phyloP scores from a whole-genome alignment of 2,329 filamentous ascomycete species.

The Aspergillus pseudoviridinutans region DNA sequence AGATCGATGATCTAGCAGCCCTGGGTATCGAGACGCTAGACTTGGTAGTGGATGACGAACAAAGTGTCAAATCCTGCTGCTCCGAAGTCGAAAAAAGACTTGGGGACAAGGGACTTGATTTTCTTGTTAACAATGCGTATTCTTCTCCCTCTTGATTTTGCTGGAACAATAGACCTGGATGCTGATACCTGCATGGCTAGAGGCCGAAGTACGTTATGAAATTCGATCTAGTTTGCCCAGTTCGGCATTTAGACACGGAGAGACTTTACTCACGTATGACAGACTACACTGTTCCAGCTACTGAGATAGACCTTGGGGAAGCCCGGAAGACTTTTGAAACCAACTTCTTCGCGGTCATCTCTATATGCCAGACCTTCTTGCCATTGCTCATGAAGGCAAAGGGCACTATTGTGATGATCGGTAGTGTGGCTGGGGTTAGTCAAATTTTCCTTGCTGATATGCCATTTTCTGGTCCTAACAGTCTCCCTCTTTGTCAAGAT shows the following conservation, averaged over 20 bases:
- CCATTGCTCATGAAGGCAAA: conserved; percentile 49
- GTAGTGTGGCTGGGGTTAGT: conserved; percentile 40
- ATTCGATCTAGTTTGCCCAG: neutral
- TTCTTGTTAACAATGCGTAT: conserved; percentile 57
- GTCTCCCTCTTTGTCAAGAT: conserved; percentile 21
- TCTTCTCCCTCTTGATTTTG: conserved; percentile 1
- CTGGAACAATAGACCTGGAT: neutral
- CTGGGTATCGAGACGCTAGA: conserved; percentile 52
- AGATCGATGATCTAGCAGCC: conserved; percentile 47
- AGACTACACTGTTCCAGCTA: conserved; percentile 56
- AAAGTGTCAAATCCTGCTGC: conserved; percentile 48
- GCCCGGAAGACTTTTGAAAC: conserved; percentile 48
- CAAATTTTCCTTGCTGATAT: neutral
- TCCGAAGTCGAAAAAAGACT: conserved; percentile 46
- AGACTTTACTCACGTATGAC: conserved; percentile 3
- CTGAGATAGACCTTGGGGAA: conserved; percentile 51
- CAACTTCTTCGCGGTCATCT: conserved; percentile 57
- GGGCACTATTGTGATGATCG: conserved; percentile 45
- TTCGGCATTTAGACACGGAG: neutral
- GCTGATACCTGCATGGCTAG: conserved; percentile 12
- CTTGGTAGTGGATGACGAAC: conserved; percentile 50
- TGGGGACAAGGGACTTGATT: conserved; percentile 48
- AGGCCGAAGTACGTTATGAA: conserved; percentile 28
- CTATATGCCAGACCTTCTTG: conserved; percentile 54
- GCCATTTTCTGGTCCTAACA: neutral